Percentiles rank a stretch among this genome's conserved stretches.
These are phyloP conservation scores for Areca catechu DNA, from an alignment of 176 grass and related monocot genomes.

Conservation along the genomic window DNA sequence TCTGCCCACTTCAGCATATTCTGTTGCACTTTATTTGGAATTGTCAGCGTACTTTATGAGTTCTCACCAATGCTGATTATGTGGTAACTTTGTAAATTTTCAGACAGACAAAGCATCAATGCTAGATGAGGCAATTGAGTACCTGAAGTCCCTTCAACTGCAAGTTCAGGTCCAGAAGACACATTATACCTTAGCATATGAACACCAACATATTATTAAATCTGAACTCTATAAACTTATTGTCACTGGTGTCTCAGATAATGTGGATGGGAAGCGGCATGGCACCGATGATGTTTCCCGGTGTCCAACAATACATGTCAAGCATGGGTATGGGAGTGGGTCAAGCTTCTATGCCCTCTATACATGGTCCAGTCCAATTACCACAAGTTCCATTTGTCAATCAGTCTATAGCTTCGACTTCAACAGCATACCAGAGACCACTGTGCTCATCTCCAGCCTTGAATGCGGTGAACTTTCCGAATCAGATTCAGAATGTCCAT, in stretches of 20 bases:
- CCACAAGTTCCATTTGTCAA: constrained; percentile 29
- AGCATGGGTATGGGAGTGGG: constrained; percentile 37
- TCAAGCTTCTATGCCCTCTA: constrained; percentile 22
- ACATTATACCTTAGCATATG: too few relatives aligned
- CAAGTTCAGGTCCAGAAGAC: constrained; percentile 61
- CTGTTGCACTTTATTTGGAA: too few relatives aligned
- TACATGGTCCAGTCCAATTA: constrained; percentile 38
- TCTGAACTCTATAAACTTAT: constrained; percentile 1
- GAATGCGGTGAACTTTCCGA: constrained; percentile 20
- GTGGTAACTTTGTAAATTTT: background rate
- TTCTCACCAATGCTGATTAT: background rate
- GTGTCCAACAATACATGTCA: constrained; percentile 51
- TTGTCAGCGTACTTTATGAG: too few relatives aligned
- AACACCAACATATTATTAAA: too few relatives aligned
- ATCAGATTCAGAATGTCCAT: constrained; percentile 25
- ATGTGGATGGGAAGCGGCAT: constrained; percentile 84
- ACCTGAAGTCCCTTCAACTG: constrained; percentile 86
- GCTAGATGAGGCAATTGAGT: constrained; percentile 83
- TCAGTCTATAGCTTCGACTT: constrained; percentile 26
- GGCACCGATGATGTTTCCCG: constrained; percentile 62
- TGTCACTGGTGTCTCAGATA: constrained; percentile 27
- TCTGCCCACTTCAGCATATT: too few relatives aligned
- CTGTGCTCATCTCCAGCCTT: constrained; percentile 21
- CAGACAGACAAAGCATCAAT: constrained; percentile 91
- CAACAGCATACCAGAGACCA: constrained; percentile 38